These are phyloP conservation scores for Steccherinum ochraceum DNA, from an alignment of 768 basidiomycete species.

Conservation along the genomic window DNA sequence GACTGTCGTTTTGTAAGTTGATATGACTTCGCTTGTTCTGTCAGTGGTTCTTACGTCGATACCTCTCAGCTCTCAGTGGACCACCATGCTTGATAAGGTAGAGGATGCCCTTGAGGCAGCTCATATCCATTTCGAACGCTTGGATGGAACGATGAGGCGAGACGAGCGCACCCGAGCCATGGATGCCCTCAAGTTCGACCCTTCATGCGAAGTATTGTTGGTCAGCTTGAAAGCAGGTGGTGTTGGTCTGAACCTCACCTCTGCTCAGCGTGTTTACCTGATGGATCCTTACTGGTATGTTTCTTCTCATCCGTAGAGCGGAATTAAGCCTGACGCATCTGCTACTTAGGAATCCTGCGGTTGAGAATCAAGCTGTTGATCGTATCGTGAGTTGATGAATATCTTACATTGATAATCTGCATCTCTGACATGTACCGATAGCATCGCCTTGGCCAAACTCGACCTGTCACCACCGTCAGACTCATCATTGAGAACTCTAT, in stretches of 20 bases:
- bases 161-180: constrained; percentile 89
- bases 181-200: constrained; percentile 88
- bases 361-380: constrained; percentile 97
- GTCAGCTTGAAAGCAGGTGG: constrained; percentile 97
- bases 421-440: constrained; percentile 24
- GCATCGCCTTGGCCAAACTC: constrained; percentile 95
- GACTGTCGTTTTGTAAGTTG: constrained; percentile 90
- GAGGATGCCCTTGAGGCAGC: constrained; percentile 84
- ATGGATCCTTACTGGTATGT: constrained; percentile 95
- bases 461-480: constrained; percentile 87
- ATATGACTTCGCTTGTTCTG: constrained; percentile 11
- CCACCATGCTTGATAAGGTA: constrained; percentile 89
- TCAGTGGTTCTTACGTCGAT: constrained; percentile 2
- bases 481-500: constrained; percentile 93
- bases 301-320: constrained; percentile 6
- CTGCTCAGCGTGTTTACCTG: constrained; percentile 88
- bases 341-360: constrained; percentile 82
- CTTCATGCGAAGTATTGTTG: constrained; percentile 85
- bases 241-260: constrained; percentile 92
- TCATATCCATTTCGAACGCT: constrained; percentile 81
- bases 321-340: neutral
- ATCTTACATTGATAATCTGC: neutral
- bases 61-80: constrained; percentile 82
- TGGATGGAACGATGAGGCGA: constrained; percentile 98
- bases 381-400: constrained; percentile 66